A percentile compares a stretch with the other conserved stretches of the same genome.
Conservation (phyloP, 768 basidiomycete species). For the Amanita pallidorosea region DNA sequence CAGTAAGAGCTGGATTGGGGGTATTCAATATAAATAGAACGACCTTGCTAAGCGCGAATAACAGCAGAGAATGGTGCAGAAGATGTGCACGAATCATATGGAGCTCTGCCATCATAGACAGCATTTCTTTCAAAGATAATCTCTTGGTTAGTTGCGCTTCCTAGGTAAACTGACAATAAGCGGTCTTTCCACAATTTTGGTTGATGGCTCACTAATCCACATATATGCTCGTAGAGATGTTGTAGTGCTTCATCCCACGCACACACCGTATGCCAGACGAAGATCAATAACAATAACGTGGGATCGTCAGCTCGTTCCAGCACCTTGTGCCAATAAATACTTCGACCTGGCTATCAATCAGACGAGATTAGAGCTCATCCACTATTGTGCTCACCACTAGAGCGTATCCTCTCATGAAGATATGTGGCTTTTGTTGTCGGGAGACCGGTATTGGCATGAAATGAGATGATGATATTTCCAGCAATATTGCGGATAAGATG, state of each 20-base stretch:
- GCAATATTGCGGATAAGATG: constrained; percentile 34
- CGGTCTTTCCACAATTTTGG: background rate
- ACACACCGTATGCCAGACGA: constrained; percentile 34
- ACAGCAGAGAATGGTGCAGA: constrained; percentile 43
- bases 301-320: no score
- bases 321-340: constrained; percentile 36
- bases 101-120: constrained; percentile 41
- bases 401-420: constrained; percentile 17
- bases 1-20: constrained; percentile 39
- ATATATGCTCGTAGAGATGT: constrained; percentile 39
- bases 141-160: constrained; percentile 38
- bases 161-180: constrained; percentile 15
- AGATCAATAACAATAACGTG: constrained; percentile 34
- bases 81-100: constrained; percentile 52
- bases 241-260: constrained; percentile 54
- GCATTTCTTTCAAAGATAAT: constrained; percentile 17
- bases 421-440: constrained; percentile 29
- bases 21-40: constrained; percentile 41
- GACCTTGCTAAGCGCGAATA: constrained; percentile 28
- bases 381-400: constrained; percentile 1
- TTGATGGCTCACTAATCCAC: constrained; percentile 26
- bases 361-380: background rate
- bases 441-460: constrained; percentile 26
- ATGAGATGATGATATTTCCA: constrained; percentile 39
- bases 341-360: constrained; percentile 18